Evolutionary conservation across 257 asterid genomes (phyloP), one percentile per base, ranked within the genome.

Genomic region (Nicotiana tomentosiformis): DNA sequence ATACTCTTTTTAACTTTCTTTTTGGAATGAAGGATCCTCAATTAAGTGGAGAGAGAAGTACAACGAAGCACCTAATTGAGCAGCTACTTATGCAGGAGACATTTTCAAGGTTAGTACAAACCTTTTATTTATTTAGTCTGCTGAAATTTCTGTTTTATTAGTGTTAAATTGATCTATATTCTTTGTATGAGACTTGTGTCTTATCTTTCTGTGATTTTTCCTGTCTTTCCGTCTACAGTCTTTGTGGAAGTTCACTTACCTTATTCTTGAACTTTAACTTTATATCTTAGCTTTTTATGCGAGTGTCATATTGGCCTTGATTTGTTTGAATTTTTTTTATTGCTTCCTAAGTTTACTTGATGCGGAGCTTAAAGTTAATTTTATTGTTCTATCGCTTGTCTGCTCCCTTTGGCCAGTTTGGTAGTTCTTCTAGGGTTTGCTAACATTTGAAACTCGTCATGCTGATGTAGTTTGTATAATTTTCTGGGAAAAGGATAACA

Each of bases 81-180:
- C 90, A 88, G 68, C 95, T 96, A 84, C 90, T 96, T 77, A 67
- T 81, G 93, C 90, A 84, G 85, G 98, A 92, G 84, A 89, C 89
- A 10, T 94, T 92, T 85, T 90, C 99, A 56, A 91, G 99, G 99
- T 96, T 91, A 83, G 61, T 55, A 35, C 53, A 49, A 66, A 82
- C 49, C n/a, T 70, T 79, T 29, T 61, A 15, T 51, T 7, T 26
- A 74, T 74, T 20, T 51, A 18, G n/a, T 67, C 3, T 72, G 37
- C 60, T 72, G 78, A 72, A 12, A 46, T 20, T 72, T 46, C 32
- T 49, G 17, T 35, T 72, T 72, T 23, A 11, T 15, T 72, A 43
- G 14, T 43, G 12, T 5, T 43, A 23, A 23, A 14, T 57, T 74
- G 43, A 46, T 53, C 0, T 18, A 53, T 74, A 46, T 46, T 23